These are phyloP conservation scores for Penicillium steckii DNA, from an alignment of 495 filamentous ascomycete species.

Conservation along the genomic window DNA sequence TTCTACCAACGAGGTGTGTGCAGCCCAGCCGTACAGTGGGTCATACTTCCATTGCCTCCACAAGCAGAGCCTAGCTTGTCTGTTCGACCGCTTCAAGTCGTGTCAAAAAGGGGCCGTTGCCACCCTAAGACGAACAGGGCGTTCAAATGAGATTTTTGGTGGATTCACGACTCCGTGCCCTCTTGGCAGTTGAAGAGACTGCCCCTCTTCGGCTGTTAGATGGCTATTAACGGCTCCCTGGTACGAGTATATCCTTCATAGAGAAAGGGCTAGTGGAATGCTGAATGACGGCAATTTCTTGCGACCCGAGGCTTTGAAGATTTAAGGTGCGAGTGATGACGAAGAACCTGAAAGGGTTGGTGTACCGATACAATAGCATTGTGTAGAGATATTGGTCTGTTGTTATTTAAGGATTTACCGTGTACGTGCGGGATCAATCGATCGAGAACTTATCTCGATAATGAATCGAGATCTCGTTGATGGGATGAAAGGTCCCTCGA, in stretches of 20 bases:
- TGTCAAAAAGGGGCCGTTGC: constrained; percentile 4
- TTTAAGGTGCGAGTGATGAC: neutral
- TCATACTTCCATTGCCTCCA: neutral
- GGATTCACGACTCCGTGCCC: neutral
- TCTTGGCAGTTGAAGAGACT: neutral
- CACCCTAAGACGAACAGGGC: constrained; percentile 3
- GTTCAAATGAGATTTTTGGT: constrained; percentile 1
- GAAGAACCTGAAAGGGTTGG: neutral
- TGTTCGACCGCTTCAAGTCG: constrained; percentile 4
- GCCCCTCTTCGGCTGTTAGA: neutral
- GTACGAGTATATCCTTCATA: no score
- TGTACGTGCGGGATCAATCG: neutral
- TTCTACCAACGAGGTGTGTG: constrained; percentile 7
- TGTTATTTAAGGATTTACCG: no score
- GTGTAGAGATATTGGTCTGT: neutral
- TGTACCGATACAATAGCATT: neutral
- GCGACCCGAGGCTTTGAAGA: neutral
- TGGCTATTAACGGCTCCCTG: no score
- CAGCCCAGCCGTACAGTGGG: constrained; percentile 4
- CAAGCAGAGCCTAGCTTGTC: constrained; percentile 8
- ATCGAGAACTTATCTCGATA: neutral
- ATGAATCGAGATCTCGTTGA: constrained; percentile 8
- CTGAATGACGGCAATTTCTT: neutral
- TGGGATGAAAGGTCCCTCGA: neutral
- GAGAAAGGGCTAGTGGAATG: no score